Conservation (phyloP, 1,139 yeast genomes). For the Groenewaldozyma sp. region DNA sequence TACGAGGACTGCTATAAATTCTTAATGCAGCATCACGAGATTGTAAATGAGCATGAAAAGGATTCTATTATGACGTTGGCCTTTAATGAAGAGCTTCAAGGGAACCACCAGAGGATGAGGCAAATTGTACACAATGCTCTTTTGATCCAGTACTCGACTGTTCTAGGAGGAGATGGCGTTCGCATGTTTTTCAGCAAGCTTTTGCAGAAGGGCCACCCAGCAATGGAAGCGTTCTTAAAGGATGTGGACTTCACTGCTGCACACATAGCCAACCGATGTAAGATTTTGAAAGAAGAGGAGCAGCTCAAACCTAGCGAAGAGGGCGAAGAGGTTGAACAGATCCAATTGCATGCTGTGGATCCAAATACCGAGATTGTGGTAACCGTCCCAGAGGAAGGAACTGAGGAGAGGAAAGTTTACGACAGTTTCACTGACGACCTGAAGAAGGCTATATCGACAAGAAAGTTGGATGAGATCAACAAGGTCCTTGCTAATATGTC, state of each 20-base stretch:
- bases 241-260: slow-evolving; percentile 63
- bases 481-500: slow-evolving; percentile 70
- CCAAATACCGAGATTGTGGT: slow-evolving; percentile 72
- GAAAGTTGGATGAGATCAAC: slow-evolving; percentile 69
- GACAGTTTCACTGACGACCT: slow-evolving; percentile 51
- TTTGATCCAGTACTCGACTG: slow-evolving; percentile 66
- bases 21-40: slow-evolving; percentile 52
- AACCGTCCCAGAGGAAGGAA: slow-evolving; percentile 50
- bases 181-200: slow-evolving; percentile 63
- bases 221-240: slow-evolving; percentile 53
- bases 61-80: slow-evolving; percentile 92
- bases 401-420: slow-evolving; percentile 43
- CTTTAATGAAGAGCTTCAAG: slow-evolving; percentile 69
- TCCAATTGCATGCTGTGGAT: slow-evolving; percentile 82
- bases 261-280: slow-evolving; percentile 71
- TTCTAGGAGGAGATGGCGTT: slow-evolving; percentile 51
- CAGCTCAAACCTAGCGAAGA: slow-evolving; percentile 26
- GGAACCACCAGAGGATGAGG: slow-evolving; percentile 38
- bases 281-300: slow-evolving; percentile 44
- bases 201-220: slow-evolving; percentile 47
- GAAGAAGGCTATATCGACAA: slow-evolving; percentile 68
- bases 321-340: slow-evolving; percentile 56
- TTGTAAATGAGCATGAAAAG: slow-evolving; percentile 75
- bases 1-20: slow-evolving; percentile 42
- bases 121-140: slow-evolving; percentile 73